Conservation (phyloP, 1,284 basidiomycete species). For the Lignosus rhinocerotis region DNA sequence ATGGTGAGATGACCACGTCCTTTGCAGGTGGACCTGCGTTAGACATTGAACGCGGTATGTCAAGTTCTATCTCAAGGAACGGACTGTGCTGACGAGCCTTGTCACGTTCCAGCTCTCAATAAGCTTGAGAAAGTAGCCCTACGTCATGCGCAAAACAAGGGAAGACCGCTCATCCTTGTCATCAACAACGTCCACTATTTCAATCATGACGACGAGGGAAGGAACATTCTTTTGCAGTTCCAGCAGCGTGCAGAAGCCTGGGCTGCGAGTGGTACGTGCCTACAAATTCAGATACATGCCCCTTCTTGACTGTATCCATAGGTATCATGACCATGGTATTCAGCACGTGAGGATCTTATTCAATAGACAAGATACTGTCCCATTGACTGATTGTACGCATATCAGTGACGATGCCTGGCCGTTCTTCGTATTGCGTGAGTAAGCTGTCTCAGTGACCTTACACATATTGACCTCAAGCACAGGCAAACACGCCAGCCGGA, state of each 20-base stretch:
- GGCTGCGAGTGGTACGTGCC: constrained; percentile 69
- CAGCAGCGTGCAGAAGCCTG: constrained; percentile 85
- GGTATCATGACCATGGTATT: constrained; percentile 81
- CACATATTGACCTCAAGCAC: constrained; percentile 9
- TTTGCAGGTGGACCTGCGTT: constrained; percentile 72
- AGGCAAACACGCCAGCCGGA: constrained; percentile 73
- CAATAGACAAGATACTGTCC: constrained; percentile 1
- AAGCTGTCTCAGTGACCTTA: background rate
- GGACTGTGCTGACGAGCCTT: background rate
- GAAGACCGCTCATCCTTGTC: constrained; percentile 74
- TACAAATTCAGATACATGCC: background rate
- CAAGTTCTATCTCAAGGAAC: background rate
- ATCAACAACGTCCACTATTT: constrained; percentile 81
- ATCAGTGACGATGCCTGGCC: constrained; percentile 80
- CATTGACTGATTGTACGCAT: constrained; percentile 9
- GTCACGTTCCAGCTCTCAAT: constrained; percentile 55
- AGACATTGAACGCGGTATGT: constrained; percentile 77
- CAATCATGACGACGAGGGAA: constrained; percentile 78
- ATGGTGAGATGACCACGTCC: background rate
- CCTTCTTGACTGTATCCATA: constrained; percentile 28
- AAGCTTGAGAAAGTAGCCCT: constrained; percentile 89
- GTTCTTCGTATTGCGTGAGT: constrained; percentile 63
- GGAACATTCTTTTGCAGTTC: constrained; percentile 75
- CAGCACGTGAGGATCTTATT: constrained; percentile 53
- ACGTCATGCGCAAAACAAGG: constrained; percentile 51